A percentile compares a stretch with the other conserved stretches of the same genome.
Evolutionary conservation across 768 basidiomycete species (phyloP).

Genomic region (Lactarius hengduanensis): DNA sequence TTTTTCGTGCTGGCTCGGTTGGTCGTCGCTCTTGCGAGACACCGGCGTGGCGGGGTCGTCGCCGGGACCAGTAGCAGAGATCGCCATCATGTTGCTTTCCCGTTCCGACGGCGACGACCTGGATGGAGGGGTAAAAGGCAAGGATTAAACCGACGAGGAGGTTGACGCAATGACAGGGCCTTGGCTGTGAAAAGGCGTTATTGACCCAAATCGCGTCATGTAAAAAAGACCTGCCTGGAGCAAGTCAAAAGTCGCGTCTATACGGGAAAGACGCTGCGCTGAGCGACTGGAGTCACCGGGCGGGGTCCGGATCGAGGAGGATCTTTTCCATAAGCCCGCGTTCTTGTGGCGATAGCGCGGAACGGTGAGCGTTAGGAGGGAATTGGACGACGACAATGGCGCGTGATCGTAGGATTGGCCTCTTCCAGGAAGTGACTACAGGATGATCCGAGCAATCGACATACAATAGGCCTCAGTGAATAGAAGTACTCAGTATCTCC

Average conservation of each 20-base stretch:
- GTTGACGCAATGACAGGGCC: not conserved
- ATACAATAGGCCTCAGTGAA: too few relatives aligned
- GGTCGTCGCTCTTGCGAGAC: not conserved
- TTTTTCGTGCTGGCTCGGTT: not conserved
- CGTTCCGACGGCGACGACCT: not conserved
- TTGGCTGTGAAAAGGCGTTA: not conserved
- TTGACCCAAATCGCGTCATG: not conserved
- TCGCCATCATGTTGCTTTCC: too few relatives aligned
- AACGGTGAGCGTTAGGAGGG: not conserved
- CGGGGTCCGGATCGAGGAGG: conserved; percentile 16
- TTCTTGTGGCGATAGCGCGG: conserved; percentile 22
- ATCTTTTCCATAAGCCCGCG: conserved; percentile 26
- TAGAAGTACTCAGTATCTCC: too few relatives aligned
- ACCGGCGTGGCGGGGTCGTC: not conserved
- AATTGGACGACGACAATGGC: not conserved
- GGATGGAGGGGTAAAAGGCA: conserved; percentile 9
- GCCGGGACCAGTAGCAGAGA: not conserved
- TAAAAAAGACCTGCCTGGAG: not conserved
- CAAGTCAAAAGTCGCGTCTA: not conserved
- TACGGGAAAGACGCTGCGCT: conserved; percentile 4
- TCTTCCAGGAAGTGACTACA: too few relatives aligned
- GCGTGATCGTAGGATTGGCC: not conserved
- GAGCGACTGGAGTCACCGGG: not conserved
- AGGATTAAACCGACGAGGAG: conserved; percentile 4
- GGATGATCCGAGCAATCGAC: too few relatives aligned